phyloP scores from a whole-genome alignment of 345 rosid species.

The Ceriops tagal region DNA sequence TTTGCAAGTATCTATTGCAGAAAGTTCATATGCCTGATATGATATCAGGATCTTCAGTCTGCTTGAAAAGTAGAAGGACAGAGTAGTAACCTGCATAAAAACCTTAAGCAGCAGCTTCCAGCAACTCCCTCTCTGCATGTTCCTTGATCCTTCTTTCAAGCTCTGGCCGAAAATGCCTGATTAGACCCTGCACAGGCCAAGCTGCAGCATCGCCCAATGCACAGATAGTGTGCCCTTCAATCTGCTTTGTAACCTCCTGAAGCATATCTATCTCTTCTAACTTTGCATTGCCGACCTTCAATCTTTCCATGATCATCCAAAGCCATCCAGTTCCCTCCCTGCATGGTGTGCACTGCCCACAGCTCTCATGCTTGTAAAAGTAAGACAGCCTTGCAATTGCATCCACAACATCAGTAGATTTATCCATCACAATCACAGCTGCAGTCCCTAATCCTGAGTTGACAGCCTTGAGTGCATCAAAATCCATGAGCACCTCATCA shows the following conservation, averaged over 20 bases:
- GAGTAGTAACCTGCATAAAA: slow-evolving; percentile 31
- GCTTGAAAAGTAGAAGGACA: slow-evolving; percentile 1
- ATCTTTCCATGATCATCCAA: slow-evolving; percentile 99
- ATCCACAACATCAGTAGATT: slow-evolving; percentile 95
- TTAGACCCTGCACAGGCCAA: slow-evolving; percentile 99
- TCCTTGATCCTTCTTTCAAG: slow-evolving; percentile 90
- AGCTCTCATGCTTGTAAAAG: slow-evolving; percentile 98
- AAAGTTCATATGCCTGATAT: background rate
- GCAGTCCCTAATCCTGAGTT: slow-evolving; percentile 92
- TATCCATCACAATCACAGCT: slow-evolving; percentile 98
- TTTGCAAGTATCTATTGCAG: background rate
- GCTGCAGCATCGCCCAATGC: slow-evolving; percentile 99
- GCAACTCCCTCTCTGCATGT: slow-evolving; percentile 90
- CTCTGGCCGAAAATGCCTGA: slow-evolving; percentile 96
- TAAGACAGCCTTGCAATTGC: slow-evolving; percentile 97
- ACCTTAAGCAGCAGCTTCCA: slow-evolving; percentile 76
- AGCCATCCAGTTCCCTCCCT: slow-evolving; percentile 98
- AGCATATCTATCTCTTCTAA: slow-evolving; percentile 99
- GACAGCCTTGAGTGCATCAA: slow-evolving; percentile 97
- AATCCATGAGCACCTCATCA: slow-evolving; percentile 95
- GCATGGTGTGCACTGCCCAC: slow-evolving; percentile 99
- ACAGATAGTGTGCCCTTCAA: slow-evolving; percentile 98
- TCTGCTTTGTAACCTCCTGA: slow-evolving; percentile 96
- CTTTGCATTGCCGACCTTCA: slow-evolving; percentile 95
- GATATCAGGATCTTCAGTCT: background rate